These are phyloP conservation scores for Tolypocladium pustulatum DNA, from an alignment of 2,329 filamentous ascomycete species.

Conservation along the genomic window DNA sequence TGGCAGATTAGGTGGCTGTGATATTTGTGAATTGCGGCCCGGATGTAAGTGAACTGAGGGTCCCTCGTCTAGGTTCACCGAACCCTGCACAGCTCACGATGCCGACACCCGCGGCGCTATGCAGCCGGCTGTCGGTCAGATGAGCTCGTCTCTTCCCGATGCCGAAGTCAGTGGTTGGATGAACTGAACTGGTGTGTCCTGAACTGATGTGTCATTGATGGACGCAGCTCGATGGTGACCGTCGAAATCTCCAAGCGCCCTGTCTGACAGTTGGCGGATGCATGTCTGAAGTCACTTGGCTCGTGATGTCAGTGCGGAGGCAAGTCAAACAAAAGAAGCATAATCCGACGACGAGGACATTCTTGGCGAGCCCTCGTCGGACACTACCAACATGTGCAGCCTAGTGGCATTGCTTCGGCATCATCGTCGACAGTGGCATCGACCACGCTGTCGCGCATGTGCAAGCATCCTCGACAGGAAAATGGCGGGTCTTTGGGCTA, in stretches of 20 bases:
- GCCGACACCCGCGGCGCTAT: background rate
- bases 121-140: background rate
- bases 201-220: background rate
- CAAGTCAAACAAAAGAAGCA: background rate
- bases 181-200: background rate
- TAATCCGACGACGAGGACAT: background rate
- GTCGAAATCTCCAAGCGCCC: background rate
- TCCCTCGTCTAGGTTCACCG: background rate
- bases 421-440: background rate
- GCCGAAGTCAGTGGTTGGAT: background rate
- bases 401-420: too few relatives aligned
- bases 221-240: background rate
- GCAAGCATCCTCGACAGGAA: background rate
- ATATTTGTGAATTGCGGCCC: background rate
- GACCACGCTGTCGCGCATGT: background rate
- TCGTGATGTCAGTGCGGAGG: background rate
- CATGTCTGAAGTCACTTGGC: background rate
- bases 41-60: background rate
- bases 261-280: background rate
- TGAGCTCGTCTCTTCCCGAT: background rate
- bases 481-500: background rate
- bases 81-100: background rate
- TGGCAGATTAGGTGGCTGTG: background rate
- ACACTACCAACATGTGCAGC: background rate
- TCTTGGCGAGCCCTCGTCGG: background rate